phyloP scores from a whole-genome alignment of 192 early-diverging fungal genomes.

The Phlyctochytrium planicorne region DNA sequence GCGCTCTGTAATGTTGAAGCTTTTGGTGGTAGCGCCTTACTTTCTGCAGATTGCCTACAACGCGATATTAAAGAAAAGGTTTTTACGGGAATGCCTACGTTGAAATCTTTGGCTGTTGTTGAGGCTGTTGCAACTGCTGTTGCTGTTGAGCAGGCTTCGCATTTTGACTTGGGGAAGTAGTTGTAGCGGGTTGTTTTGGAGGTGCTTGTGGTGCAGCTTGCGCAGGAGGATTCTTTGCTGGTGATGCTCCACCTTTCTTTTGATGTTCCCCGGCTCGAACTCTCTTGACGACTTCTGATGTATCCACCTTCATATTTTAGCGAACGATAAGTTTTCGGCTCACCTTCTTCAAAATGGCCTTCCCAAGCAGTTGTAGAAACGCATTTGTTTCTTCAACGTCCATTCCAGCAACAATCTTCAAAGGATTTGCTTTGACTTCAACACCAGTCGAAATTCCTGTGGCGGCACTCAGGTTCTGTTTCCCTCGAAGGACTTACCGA shows the following conservation, averaged over 20 bases:
- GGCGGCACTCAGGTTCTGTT: neutral
- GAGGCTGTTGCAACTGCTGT: too few species aligned
- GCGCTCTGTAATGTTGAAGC: too few species aligned
- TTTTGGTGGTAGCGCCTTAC: too few species aligned
- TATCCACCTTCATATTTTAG: constrained; percentile 38
- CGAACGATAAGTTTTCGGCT: neutral
- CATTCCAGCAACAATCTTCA: constrained; percentile 60
- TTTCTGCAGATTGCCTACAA: too few species aligned
- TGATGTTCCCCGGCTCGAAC: constrained; percentile 53
- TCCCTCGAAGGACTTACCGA: constrained; percentile 24
- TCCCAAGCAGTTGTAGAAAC: constrained; percentile 52
- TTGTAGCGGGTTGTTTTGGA: too few species aligned
- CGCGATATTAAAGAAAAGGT: too few species aligned
- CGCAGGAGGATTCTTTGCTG: too few species aligned
- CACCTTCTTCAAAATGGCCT: constrained; percentile 53
- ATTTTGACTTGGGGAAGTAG: too few species aligned
- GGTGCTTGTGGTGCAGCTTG: too few species aligned
- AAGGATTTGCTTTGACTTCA: constrained; percentile 46
- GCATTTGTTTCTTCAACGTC: constrained; percentile 59
- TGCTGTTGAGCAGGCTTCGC: constrained; percentile 16
- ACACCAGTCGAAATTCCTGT: constrained; percentile 44
- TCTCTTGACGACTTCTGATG: constrained; percentile 39
- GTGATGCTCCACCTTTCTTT: constrained; percentile 15
- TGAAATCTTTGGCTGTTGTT: too few species aligned
- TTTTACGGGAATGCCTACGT: too few species aligned